Percentiles rank a stretch among this genome's conserved stretches.
Evolutionary conservation across 768 basidiomycete species (phyloP).

Genomic region (Termitomyces sp.): DNA sequence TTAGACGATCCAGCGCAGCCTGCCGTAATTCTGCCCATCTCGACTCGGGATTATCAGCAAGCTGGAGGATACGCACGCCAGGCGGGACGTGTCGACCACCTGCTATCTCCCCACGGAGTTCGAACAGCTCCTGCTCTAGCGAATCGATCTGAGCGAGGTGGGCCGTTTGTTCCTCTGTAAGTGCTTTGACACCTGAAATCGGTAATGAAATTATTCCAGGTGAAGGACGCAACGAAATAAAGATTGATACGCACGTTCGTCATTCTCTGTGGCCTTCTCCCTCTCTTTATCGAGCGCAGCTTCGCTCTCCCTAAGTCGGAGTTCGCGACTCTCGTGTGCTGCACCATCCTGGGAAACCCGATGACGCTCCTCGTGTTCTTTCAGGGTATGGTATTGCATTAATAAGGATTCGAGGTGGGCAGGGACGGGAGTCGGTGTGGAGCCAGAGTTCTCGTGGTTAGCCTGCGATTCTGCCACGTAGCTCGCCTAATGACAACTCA

Average conservation of each 20-base stretch:
- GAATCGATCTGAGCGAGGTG: conserved; percentile 56
- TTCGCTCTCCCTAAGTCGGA: not conserved
- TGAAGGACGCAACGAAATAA: not conserved
- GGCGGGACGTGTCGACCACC: conserved; percentile 55
- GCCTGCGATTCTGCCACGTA: conserved; percentile 8
- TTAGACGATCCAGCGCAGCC: conserved; percentile 71
- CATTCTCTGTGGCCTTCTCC: conserved; percentile 8
- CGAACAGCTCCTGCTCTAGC: conserved; percentile 78
- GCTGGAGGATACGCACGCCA: conserved; percentile 9
- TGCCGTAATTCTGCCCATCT: conserved; percentile 76
- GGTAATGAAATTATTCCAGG: not conserved
- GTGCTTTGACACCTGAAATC: conserved; percentile 41
- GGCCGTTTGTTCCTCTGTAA: conserved; percentile 28
- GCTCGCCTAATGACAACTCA: conserved; percentile 1
- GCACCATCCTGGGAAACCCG: not conserved
- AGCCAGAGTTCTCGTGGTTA: not conserved
- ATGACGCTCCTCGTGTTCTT: not conserved
- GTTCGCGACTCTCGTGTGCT: not conserved
- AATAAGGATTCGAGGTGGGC: conserved; percentile 4
- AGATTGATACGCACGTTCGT: conserved; percentile 10
- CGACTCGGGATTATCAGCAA: conserved; percentile 52
- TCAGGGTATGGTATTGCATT: not conserved
- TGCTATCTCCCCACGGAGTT: conserved; percentile 72
- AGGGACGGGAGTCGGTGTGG: not conserved
- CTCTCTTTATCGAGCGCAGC: not conserved